phyloP scores from a whole-genome alignment of 495 filamentous ascomycete species.

The Elasticomyces elasticus region DNA sequence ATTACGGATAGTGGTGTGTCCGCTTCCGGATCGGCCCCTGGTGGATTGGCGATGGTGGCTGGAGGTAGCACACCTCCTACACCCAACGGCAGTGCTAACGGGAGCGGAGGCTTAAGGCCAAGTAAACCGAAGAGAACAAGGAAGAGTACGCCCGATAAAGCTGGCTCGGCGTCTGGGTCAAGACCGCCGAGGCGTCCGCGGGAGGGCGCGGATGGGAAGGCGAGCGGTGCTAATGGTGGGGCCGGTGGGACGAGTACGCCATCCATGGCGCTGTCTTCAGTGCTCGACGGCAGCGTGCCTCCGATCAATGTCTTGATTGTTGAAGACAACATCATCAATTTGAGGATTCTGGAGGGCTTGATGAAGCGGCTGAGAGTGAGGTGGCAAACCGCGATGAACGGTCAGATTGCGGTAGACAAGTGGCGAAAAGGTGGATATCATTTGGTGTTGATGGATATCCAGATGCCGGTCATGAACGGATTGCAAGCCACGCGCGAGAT shows the following conservation, averaged over 20 bases:
- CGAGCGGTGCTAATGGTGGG: too few species aligned
- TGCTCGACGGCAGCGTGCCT: conserved; percentile 75
- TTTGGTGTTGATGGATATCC: conserved; percentile 96
- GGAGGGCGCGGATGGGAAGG: too few species aligned
- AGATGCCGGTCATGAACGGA: conserved; percentile 93
- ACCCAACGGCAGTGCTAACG: too few species aligned
- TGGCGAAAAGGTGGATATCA: conserved; percentile 95
- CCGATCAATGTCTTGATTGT: conserved; percentile 97
- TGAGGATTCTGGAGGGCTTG: conserved; percentile 85
- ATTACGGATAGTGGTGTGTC: too few species aligned
- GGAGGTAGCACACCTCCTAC: conserved; percentile 46
- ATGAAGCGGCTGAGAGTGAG: conserved; percentile 94
- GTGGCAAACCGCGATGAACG: conserved; percentile 96
- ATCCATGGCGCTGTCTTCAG: conserved; percentile 37
- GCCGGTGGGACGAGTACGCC: conserved; percentile 27
- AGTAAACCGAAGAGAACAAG: conserved; percentile 29
- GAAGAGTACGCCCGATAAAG: conserved; percentile 35
- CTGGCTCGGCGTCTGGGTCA: neutral
- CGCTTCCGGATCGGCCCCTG: too few species aligned
- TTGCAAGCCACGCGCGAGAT: conserved; percentile 97
- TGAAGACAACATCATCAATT: conserved; percentile 96
- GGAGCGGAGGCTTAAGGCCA: neutral
- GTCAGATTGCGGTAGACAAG: conserved; percentile 81
- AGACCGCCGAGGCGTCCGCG: neutral
- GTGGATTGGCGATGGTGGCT: too few species aligned